A percentile compares a stretch with the other conserved stretches of the same genome.
phyloP scores from a whole-genome alignment of 805 yeast genomes.

The Kuraishia floccosa region DNA sequence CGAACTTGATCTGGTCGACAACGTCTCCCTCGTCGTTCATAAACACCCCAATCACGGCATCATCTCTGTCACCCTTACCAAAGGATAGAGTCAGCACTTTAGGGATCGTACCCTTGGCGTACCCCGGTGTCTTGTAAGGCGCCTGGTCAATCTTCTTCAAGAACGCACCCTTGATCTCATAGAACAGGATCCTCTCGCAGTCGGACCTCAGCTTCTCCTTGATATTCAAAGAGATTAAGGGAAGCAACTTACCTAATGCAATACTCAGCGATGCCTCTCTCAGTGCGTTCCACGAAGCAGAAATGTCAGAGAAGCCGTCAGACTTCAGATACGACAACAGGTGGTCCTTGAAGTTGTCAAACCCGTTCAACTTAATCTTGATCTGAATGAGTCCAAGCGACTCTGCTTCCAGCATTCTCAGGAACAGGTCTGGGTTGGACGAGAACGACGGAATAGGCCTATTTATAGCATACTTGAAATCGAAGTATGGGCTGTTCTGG shows the following conservation, averaged over 20 bases:
- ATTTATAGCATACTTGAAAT: conserved; percentile 83
- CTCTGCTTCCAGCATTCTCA: conserved; percentile 92
- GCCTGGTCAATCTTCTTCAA: conserved; percentile 79
- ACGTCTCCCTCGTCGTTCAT: conserved; percentile 75
- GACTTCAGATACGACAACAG: conserved; percentile 49
- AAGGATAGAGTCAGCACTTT: conserved; percentile 72
- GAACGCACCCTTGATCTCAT: conserved; percentile 60
- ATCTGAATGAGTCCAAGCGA: conserved; percentile 59
- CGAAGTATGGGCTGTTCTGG: conserved; percentile 71
- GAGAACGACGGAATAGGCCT: conserved; percentile 68
- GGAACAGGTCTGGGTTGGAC: conserved; percentile 65
- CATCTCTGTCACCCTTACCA: conserved; percentile 78
- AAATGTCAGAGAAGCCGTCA: conserved; percentile 67
- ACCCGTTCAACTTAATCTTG: conserved; percentile 43
- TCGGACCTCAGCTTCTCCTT: conserved; percentile 73
- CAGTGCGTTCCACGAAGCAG: conserved; percentile 71
- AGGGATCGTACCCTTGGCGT: conserved; percentile 73
- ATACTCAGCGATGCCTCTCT: conserved; percentile 55
- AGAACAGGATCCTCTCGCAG: conserved; percentile 61
- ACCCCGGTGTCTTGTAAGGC: conserved; percentile 76
- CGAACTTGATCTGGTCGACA: conserved; percentile 68
- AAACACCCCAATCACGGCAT: conserved; percentile 77
- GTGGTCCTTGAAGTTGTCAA: conserved; percentile 31
- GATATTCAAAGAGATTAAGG: conserved; percentile 60
- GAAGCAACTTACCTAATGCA: conserved; percentile 58